A percentile compares a stretch with the other conserved stretches of the same genome.
phyloP scores from a whole-genome alignment of 805 yeast species.

The Citeromyces nyonsensis region DNA sequence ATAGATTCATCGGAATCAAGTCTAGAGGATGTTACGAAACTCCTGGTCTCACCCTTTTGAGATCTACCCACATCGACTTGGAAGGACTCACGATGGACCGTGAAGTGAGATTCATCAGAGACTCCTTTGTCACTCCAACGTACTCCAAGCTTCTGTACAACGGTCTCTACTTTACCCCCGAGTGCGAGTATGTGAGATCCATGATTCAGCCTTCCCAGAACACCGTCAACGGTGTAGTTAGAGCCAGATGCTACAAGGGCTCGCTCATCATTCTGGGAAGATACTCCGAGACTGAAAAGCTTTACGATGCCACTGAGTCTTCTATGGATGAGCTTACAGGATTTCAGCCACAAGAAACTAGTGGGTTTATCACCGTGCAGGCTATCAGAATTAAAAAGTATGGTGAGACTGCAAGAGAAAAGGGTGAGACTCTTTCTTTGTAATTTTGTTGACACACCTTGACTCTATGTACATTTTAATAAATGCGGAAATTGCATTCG shows the following conservation, averaged over 20 bases:
- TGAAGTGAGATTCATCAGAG: constrained; percentile 95
- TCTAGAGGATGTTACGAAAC: constrained; percentile 99
- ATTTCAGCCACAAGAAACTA: constrained; percentile 90
- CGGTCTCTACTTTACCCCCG: constrained; percentile 97
- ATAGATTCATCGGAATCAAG: constrained; percentile 96
- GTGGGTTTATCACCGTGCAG: constrained; percentile 96
- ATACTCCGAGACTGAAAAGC: constrained; percentile 87
- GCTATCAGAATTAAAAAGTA: constrained; percentile 96
- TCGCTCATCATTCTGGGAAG: constrained; percentile 75
- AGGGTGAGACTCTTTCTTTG: constrained; percentile 30
- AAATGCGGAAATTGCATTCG: not conserved
- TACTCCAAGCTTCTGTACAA: constrained; percentile 87
- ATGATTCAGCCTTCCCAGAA: constrained; percentile 92
- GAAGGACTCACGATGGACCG: constrained; percentile 96
- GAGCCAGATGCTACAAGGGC: constrained; percentile 92
- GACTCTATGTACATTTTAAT: not conserved
- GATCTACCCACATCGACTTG: constrained; percentile 88
- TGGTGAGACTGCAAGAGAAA: constrained; percentile 87
- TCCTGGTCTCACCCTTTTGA: constrained; percentile 90
- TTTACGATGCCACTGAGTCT: constrained; percentile 95
- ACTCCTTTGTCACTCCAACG: constrained; percentile 84
- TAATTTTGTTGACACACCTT: constrained; percentile 17
- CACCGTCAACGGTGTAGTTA: constrained; percentile 92
- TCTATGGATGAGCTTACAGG: constrained; percentile 99
- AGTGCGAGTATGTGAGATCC: constrained; percentile 87